Conservation (phyloP, 176 grass and related monocot genomes). For the Phoenix roebelenii region DNA sequence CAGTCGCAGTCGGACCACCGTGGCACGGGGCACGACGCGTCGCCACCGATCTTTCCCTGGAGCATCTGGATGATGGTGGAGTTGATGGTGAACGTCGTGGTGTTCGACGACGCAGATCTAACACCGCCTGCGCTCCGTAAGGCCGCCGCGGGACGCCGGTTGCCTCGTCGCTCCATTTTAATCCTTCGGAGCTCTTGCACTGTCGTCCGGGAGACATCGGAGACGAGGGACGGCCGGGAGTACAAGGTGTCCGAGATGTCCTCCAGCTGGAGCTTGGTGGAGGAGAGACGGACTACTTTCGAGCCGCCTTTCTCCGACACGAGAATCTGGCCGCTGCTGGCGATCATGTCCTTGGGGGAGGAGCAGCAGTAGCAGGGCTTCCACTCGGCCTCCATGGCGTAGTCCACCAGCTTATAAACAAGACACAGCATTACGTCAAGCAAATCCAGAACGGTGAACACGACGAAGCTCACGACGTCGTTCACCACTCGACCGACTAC, state of each 20-base stretch:
- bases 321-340: constrained; percentile 52
- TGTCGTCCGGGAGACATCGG: constrained; percentile 16
- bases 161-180: not conserved
- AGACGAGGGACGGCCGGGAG: constrained; percentile 52
- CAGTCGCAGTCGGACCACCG: not conserved
- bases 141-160: not conserved
- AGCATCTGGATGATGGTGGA: not conserved
- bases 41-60: not conserved
- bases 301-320: constrained; percentile 77
- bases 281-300: constrained; percentile 74
- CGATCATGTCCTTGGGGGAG: constrained; percentile 22
- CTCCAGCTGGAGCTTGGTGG: constrained; percentile 70
- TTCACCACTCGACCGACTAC: constrained; percentile 43
- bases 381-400: constrained; percentile 66
- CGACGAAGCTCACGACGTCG: constrained; percentile 64
- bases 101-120: not conserved
- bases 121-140: not conserved
- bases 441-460: constrained; percentile 72
- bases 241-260: constrained; percentile 98
- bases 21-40: not conserved
- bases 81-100: not conserved
- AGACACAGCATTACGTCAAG: constrained; percentile 66
- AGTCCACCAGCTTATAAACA: constrained; percentile 71
- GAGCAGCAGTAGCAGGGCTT: constrained; percentile 90
- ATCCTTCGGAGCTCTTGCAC: constrained; percentile 29